Base-by-base conservation (phyloP, 345 rosid species). In the Erodium maritimum region DNA sequence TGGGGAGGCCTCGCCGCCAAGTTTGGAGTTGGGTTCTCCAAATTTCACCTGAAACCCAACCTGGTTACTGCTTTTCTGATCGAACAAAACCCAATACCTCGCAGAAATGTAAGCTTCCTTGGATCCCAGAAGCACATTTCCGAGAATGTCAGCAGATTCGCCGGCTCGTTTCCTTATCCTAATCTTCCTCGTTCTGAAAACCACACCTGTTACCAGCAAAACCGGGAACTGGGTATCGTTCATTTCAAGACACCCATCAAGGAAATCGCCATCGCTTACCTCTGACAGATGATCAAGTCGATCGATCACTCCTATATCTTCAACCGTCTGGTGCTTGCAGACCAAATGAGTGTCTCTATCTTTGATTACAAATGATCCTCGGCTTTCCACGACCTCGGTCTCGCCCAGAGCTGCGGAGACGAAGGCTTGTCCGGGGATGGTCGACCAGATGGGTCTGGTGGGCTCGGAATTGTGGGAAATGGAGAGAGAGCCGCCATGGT, bases 361-460 rank as follows among this genome's bases (percentile, higher is more conserved):
- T 55, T 70, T 76, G 51, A 85, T 29, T 25, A 62, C 66, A 54
- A 82, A 85, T 0, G 87, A 85, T 58, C 91, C 91, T 52, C 91
- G 74, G 74, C 87, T 82, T 66, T 85, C 91, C 61, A 82, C 77
- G 34, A 85, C 81, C 73, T 80, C 79, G 9, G 88, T 80, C 33
- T 80, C 82, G 1, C 71, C 79, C 73, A 68, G 4, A 19, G 86
- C 91, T 3, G 87, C 85, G 11, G 84, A 82, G 62, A 85, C 76
- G 58, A 85, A 85, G 51, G 84, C 75, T 25, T 61, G 71, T 19
- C 91, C 84, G 0, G 85, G 81, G 48, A 76, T 33, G 65, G 81
- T 76, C 16, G 85, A 77, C 91, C 91, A 85, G 7, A 85, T 20
- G 55, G 69, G 19, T 53, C 50, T 82, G 18, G 69, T n/a, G 21